A percentile compares a stretch with the other conserved stretches of the same genome.
These are phyloP conservation scores for Aspergillus novoparasiticus DNA, from an alignment of 2,329 filamentous ascomycete genomes.

Conservation along the genomic window DNA sequence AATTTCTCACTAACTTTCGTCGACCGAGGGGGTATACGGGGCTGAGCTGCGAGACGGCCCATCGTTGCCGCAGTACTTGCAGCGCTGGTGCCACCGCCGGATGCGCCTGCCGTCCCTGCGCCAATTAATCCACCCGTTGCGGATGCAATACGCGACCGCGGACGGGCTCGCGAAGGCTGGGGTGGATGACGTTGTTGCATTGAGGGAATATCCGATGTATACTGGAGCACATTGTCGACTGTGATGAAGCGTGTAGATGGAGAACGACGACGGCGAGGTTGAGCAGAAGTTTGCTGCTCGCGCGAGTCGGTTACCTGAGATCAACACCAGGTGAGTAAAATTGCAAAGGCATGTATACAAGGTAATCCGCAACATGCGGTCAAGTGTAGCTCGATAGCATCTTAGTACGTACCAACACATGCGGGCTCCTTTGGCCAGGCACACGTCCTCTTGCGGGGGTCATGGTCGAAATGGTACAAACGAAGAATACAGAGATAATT, in stretches of 20 bases:
- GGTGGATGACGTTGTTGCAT: conserved; percentile 78
- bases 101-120: conserved; percentile 45
- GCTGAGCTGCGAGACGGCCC: conserved; percentile 56
- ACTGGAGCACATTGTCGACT: conserved; percentile 93
- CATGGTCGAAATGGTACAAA: conserved; percentile 23
- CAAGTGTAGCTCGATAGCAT: not conserved
- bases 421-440: conserved; percentile 46
- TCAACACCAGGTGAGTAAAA: not conserved
- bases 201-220: conserved; percentile 92
- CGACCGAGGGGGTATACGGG: conserved; percentile 76
- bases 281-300: conserved; percentile 36
- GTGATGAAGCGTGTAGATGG: conserved; percentile 72
- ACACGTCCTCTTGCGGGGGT: conserved; percentile 32
- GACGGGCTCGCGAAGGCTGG: conserved; percentile 36
- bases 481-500: not conserved
- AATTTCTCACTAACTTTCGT: conserved; percentile 96
- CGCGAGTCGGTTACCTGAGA: conserved; percentile 49
- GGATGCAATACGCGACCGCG: conserved; percentile 35
- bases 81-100: conserved; percentile 31
- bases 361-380: not conserved
- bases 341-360: not conserved
- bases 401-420: conserved; percentile 44
- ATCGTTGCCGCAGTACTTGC: conserved; percentile 58
- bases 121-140: conserved; percentile 35
- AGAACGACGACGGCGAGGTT: conserved; percentile 33